These are phyloP conservation scores for Candida awuae DNA, from an alignment of 805 yeast species.

Conservation along the genomic window DNA sequence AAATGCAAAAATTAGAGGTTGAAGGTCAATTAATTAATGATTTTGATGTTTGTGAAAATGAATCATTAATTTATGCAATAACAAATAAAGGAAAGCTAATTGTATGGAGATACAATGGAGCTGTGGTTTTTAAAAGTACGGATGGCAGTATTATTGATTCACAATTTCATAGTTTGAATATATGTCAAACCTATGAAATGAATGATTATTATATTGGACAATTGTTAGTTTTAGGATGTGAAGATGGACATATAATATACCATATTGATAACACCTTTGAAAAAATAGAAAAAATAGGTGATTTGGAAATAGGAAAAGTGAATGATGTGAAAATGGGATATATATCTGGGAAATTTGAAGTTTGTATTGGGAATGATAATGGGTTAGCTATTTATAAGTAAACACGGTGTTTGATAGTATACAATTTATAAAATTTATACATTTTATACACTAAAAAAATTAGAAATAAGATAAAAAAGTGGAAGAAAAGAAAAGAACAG, in stretches of 20 bases:
- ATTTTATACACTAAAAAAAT: background rate
- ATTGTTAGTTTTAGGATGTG: conserved; percentile 10
- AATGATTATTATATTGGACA: conserved; percentile 4
- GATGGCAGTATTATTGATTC: background rate
- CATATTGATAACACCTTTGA: background rate
- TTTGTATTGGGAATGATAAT: background rate
- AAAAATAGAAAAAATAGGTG: background rate
- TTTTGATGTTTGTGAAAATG: conserved; percentile 32
- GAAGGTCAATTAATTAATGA: conserved; percentile 11
- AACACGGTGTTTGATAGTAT: background rate
- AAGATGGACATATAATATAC: conserved; percentile 9
- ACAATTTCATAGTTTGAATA: background rate
- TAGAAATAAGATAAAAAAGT: background rate
- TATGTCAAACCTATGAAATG: conserved; percentile 2
- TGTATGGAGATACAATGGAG: conserved; percentile 7
- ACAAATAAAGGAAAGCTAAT: conserved; percentile 49
- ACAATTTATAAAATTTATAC: background rate
- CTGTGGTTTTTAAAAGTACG: background rate
- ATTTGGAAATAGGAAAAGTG: background rate
- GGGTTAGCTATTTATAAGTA: background rate
- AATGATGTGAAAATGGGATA: background rate
- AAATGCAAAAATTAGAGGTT: conserved; percentile 35
- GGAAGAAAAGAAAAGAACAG: background rate
- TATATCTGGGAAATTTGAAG: background rate
- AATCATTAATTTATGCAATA: conserved; percentile 28